Evolutionary conservation across 345 rosid genomes (phyloP).

Genomic region (Gossypium sturtianum): DNA sequence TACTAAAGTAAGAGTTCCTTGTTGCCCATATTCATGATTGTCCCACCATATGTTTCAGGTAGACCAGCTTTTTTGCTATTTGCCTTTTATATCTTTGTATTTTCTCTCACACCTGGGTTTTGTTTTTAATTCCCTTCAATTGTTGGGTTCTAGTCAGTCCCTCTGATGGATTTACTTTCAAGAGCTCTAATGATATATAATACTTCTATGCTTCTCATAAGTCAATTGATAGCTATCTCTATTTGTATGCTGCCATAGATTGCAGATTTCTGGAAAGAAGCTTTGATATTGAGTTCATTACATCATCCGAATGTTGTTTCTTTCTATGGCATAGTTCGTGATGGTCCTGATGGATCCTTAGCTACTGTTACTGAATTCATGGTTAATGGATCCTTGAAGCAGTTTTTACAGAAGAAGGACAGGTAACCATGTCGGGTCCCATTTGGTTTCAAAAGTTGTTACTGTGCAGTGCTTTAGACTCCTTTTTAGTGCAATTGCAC

Average conservation of each 20-base stretch:
- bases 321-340: constrained; percentile 98
- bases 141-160: background rate
- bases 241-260: constrained; percentile 48
- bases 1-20: background rate
- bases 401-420: constrained; percentile 94
- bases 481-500: too few species aligned
- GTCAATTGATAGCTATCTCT: constrained; percentile 13
- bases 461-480: too few species aligned
- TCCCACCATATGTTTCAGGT: background rate
- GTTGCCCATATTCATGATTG: background rate
- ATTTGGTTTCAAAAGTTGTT: too few species aligned
- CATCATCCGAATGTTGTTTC: constrained; percentile 99
- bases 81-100: background rate
- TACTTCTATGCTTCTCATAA: constrained; percentile 6
- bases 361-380: constrained; percentile 97
- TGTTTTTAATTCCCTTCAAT: background rate
- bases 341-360: constrained; percentile 94
- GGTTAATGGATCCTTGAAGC: constrained; percentile 98
- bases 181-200: background rate
- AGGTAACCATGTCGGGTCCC: constrained; percentile 38
- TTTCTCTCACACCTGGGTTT: background rate
- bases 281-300: constrained; percentile 82
- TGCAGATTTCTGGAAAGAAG: constrained; percentile 98
- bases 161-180: background rate
- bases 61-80: background rate